phyloP scores from a whole-genome alignment of 305 asterid species.

The Fraxinus angustifolia region DNA sequence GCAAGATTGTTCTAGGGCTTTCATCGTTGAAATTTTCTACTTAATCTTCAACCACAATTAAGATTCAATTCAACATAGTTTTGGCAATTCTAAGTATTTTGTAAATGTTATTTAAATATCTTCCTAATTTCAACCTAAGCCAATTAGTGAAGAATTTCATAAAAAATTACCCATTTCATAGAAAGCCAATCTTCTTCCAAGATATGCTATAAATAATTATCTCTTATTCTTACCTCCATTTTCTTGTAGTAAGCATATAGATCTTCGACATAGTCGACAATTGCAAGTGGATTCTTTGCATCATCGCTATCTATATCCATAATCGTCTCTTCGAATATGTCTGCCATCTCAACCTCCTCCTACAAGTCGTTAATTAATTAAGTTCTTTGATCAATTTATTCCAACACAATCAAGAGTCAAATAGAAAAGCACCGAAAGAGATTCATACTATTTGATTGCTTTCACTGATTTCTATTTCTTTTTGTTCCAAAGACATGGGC shows the following conservation, averaged over 20 bases:
- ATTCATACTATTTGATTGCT: constrained; percentile 43
- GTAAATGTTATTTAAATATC: background rate
- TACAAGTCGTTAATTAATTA: background rate
- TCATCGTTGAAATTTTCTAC: background rate
- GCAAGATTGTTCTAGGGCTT: background rate
- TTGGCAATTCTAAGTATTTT: background rate
- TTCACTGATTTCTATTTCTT: constrained; percentile 42
- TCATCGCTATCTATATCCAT: constrained; percentile 63
- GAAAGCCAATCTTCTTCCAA: background rate
- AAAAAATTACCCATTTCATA: background rate
- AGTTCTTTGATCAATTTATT: background rate
- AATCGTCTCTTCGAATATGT: constrained; percentile 67
- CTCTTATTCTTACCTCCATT: constrained; percentile 55
- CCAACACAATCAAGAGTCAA: background rate
- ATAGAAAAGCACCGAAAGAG: background rate
- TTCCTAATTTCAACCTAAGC: background rate
- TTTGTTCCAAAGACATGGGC: constrained; percentile 71
- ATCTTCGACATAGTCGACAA: constrained; percentile 68
- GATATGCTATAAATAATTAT: background rate
- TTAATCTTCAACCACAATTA: background rate
- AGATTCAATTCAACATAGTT: background rate
- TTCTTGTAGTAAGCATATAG: constrained; percentile 61
- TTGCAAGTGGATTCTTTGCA: constrained; percentile 63
- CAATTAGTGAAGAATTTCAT: background rate
- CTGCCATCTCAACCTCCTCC: constrained; percentile 92